These are phyloP conservation scores for Picochlorum sp. DNA, from an alignment of 139 green algal species.

Conservation along the genomic window DNA sequence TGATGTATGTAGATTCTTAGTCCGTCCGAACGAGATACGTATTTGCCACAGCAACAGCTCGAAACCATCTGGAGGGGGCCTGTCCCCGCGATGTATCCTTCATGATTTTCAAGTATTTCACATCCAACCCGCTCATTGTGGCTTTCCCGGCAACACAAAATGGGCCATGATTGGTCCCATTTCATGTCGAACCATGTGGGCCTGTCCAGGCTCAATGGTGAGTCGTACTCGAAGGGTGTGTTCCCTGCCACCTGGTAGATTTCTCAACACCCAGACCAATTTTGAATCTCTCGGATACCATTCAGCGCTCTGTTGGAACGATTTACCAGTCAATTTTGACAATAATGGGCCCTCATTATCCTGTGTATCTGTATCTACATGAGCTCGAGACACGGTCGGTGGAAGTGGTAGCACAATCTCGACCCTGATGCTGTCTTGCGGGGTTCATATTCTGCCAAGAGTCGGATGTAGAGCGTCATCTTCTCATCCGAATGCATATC, in stretches of 20 bases:
- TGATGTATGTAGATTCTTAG: neutral
- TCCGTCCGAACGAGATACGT: slow-evolving; percentile 25
- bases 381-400: slow-evolving; percentile 42
- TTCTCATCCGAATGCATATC: slow-evolving; percentile 47
- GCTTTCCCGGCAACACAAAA: slow-evolving; percentile 59
- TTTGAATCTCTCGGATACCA: slow-evolving; percentile 53
- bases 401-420: slow-evolving; percentile 67
- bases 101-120: slow-evolving; percentile 76
- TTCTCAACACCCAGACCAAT: slow-evolving; percentile 59
- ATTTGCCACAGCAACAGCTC: slow-evolving; percentile 34
- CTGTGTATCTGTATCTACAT: slow-evolving; percentile 39
- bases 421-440: slow-evolving; percentile 49
- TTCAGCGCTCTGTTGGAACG: slow-evolving; percentile 52
- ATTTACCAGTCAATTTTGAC: slow-evolving; percentile 3
- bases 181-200: slow-evolving; percentile 34
- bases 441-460: slow-evolving; percentile 27
- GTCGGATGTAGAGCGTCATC: slow-evolving; percentile 17
- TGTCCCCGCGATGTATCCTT: slow-evolving; percentile 54
- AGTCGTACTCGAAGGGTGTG: slow-evolving; percentile 40
- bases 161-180: slow-evolving; percentile 83
- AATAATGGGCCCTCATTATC: neutral
- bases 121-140: slow-evolving; percentile 34
- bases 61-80: slow-evolving; percentile 52
- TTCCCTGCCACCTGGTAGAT: slow-evolving; percentile 49
- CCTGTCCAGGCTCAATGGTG: slow-evolving; percentile 42